These are phyloP conservation scores for Kodamaea sp. DNA, from an alignment of 1,139 yeast genomes.

Conservation along the genomic window DNA sequence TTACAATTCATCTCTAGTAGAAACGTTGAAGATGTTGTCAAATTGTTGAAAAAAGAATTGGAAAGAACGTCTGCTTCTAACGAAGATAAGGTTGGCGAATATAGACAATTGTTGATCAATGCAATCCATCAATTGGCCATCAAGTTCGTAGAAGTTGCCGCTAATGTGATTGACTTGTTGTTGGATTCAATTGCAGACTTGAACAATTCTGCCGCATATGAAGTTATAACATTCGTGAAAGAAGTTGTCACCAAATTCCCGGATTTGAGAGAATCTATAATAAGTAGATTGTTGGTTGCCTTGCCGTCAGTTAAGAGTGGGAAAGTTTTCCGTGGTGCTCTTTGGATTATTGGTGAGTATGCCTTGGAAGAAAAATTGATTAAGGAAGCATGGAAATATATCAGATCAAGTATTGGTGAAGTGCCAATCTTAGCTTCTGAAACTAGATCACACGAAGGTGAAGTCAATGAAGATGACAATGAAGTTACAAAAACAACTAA, in stretches of 20 bases:
- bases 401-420: conserved; percentile 83
- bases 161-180: conserved; percentile 82
- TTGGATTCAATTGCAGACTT: conserved; percentile 84
- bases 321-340: conserved; percentile 86
- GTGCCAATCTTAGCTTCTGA: conserved; percentile 84
- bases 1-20: conserved; percentile 77
- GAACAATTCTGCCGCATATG: conserved; percentile 82
- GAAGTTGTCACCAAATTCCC: conserved; percentile 95
- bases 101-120: conserved; percentile 82
- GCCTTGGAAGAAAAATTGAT: conserved; percentile 68
- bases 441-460: conserved; percentile 42
- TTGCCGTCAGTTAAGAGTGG: conserved; percentile 76
- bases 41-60: conserved; percentile 86
- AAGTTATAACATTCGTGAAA: conserved; percentile 82
- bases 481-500: conserved; percentile 28
- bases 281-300: conserved; percentile 60
- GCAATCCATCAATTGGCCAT: conserved; percentile 90
- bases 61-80: conserved; percentile 63
- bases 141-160: conserved; percentile 85
- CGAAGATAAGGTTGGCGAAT: conserved; percentile 78
- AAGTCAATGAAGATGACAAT: conserved; percentile 26
- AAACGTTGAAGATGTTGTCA: conserved; percentile 92
- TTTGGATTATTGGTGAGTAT: conserved; percentile 97
- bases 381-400: conserved; percentile 82
- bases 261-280: conserved; percentile 62